phyloP scores from a whole-genome alignment of 2,329 filamentous ascomycete species.

The Neurospora sp. region DNA sequence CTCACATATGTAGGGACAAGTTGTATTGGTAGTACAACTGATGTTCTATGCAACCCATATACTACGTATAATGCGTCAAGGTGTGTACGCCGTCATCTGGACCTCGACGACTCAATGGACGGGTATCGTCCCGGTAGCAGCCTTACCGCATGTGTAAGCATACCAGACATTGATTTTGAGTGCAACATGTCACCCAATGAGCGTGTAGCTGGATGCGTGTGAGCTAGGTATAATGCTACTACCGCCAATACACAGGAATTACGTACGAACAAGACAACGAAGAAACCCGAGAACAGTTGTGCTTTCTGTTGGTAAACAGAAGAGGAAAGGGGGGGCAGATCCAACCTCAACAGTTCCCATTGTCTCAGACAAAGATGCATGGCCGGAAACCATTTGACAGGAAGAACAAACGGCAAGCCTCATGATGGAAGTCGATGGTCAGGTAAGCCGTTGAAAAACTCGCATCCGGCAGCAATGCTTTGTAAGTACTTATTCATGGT shows the following conservation, averaged over 20 bases:
- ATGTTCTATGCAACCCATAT: background rate
- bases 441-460: background rate
- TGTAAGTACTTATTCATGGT: background rate
- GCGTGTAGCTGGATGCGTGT: background rate
- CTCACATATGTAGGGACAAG: background rate
- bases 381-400: background rate
- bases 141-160: background rate
- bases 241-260: background rate
- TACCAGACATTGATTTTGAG: background rate
- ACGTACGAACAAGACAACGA: background rate
- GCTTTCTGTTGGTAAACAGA: background rate
- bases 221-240: background rate
- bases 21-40: background rate
- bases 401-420: background rate
- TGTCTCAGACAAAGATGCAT: background rate
- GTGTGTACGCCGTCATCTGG: background rate
- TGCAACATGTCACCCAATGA: background rate
- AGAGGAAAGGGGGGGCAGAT: background rate
- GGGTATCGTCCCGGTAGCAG: background rate
- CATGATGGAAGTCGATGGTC: background rate
- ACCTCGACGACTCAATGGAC: constrained; percentile 2
- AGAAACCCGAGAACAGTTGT: background rate
- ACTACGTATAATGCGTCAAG: background rate
- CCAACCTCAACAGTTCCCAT: background rate
- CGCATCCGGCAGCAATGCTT: background rate